Percentiles rank a stretch among this genome's conserved stretches.
These are phyloP conservation scores for Climacium dendroides DNA, from an alignment of 225 moss, liverwort and hornwort species.

Conservation along the genomic window DNA sequence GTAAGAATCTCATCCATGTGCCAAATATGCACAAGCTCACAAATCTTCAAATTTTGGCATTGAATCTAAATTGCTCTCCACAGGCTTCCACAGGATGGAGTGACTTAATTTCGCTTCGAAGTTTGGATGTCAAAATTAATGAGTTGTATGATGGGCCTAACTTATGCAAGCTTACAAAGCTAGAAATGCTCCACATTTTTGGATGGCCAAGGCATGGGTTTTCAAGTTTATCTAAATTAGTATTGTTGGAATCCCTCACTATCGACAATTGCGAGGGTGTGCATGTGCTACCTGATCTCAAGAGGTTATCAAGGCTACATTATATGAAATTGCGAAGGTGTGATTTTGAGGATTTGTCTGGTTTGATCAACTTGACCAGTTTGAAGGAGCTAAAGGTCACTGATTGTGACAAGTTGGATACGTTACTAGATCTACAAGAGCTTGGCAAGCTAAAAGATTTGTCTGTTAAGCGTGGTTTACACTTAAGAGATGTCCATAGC, in stretches of 20 bases:
- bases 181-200: accelerated
- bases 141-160: neutral
- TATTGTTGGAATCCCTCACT: neutral
- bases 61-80: accelerated
- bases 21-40: neutral
- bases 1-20: neutral
- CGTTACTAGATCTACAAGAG: neutral
- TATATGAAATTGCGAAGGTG: accelerated
- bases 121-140: accelerated
- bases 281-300: neutral
- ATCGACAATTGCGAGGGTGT: neutral
- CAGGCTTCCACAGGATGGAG: accelerated
- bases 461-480: accelerated
- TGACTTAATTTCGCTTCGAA: neutral
- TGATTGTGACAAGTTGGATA: neutral
- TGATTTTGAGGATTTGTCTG: neutral
- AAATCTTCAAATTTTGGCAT: neutral
- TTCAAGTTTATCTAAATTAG: accelerated
- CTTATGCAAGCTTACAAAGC: neutral
- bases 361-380: neutral
- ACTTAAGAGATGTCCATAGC: neutral
- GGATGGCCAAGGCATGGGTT: neutral
- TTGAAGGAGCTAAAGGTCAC: accelerated
- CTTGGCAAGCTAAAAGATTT: accelerated
- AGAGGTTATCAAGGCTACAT: neutral